A percentile compares a stretch with the other conserved stretches of the same genome.
Conservation (phyloP, 306 rosid genomes). For the Pyrus bretschneideri region DNA sequence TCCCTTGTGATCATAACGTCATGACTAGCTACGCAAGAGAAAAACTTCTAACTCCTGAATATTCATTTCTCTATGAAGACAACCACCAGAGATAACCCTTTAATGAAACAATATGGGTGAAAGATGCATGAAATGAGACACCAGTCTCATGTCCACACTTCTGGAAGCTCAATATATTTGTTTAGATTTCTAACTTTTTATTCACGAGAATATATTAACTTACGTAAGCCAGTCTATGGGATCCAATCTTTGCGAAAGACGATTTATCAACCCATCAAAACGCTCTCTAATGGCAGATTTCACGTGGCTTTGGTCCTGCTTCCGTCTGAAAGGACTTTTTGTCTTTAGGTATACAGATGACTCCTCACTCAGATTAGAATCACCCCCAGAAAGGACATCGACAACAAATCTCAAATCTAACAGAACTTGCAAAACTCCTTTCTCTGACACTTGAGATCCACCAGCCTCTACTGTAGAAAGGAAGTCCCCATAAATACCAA, state of each 20-base stretch:
- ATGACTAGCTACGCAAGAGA: not conserved
- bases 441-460: conserved; percentile 69
- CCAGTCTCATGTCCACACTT: not conserved
- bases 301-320: conserved; percentile 54
- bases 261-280: conserved; percentile 47
- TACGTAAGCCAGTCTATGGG: conserved; percentile 99
- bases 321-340: conserved; percentile 51
- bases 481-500: conserved; percentile 61
- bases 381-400: conserved; percentile 86
- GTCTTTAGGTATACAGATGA: conserved; percentile 31
- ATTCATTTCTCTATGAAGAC: not conserved
- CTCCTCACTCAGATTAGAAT: conserved; percentile 51
- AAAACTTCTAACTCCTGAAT: not conserved
- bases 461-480: conserved; percentile 55
- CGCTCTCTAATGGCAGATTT: conserved; percentile 64
- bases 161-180: not conserved
- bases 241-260: conserved; percentile 79
- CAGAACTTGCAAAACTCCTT: conserved; percentile 82
- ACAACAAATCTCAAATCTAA: conserved; percentile 84
- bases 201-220: conserved; percentile 19
- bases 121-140: not conserved
- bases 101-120: not conserved
- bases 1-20: not conserved
- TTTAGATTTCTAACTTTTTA: not conserved
- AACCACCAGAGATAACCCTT: not conserved